These are phyloP conservation scores for Termitomyces sp. DNA, from an alignment of 768 basidiomycete species.

Conservation along the genomic window DNA sequence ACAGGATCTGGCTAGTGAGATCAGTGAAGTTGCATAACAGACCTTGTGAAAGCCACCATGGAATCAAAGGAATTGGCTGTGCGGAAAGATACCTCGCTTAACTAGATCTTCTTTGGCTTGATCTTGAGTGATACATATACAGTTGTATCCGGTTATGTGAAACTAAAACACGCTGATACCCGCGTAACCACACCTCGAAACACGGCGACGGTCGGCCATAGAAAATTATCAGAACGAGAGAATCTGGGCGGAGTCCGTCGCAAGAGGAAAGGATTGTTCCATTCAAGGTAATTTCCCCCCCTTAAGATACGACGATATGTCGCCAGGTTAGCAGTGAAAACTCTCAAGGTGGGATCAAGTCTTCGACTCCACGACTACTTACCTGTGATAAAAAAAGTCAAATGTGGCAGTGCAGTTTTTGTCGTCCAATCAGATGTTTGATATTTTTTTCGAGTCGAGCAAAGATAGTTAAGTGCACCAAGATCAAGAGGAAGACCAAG, in stretches of 20 bases:
- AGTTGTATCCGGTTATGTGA: background rate
- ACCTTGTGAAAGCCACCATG: background rate
- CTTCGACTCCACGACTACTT: background rate
- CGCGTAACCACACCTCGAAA: background rate
- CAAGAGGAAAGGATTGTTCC: background rate
- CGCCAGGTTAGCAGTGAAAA: background rate
- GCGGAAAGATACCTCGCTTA: background rate
- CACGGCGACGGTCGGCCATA: background rate
- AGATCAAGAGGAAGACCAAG: background rate
- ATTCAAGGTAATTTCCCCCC: background rate
- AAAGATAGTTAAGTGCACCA: background rate
- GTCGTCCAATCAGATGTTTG: background rate
- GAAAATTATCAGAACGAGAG: no score
- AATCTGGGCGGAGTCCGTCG: background rate
- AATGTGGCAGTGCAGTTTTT: background rate
- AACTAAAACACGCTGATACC: background rate
- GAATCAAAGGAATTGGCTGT: background rate
- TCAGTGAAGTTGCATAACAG: background rate
- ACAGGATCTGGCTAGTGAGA: background rate
- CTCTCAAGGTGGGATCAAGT: background rate
- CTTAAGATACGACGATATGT: background rate
- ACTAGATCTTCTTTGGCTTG: background rate
- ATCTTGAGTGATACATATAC: background rate
- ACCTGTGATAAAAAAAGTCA: background rate
- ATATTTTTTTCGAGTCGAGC: background rate